Evolutionary conservation across 768 basidiomycete species (phyloP), one percentile per base, ranked within the genome.

Genomic region (Bullera alba): DNA sequence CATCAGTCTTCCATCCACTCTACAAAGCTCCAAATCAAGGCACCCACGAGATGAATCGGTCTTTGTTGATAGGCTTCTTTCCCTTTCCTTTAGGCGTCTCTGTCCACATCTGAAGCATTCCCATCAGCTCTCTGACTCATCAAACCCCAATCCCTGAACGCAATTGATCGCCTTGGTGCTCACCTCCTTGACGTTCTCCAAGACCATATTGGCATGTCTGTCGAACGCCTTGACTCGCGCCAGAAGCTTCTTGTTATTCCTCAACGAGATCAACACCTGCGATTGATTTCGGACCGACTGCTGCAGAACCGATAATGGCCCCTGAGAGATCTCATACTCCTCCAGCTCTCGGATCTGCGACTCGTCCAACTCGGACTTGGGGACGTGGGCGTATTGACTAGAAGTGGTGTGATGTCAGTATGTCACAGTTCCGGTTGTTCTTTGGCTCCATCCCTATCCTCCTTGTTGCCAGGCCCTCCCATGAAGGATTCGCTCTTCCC

Each of bases 31-130:
- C 17, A 22, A 10, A 55, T 16, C 26, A 16, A 19, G n/a, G 23
- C 27, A 60, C 69, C 51, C 52, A 69, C 70, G 69, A 71, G 73
- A 99, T 93, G 77, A 97, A 99, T 42, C 95, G 81, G 75, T 97
- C 95, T 76, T 97, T 97, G 78, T 97, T 97, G 50, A 97, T 84
- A 5, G 95, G 88, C 70, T 96, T 97, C 78, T 95, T 96, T 70
- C 90, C 90, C 77, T 97, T 97, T 34, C 90, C 91, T 75, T 96
- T 97, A 17, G 95, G 95, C 41, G 84, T 74, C 73, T 99, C 95
- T 19, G 92, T 96, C 95, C 95, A 97, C 93, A 97, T 97, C 90
- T 99, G 55, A 28, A 53, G 53, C 2, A 25, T 30, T 17, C 14
- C 16, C n/a, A n/a, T 41, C n/a, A 15, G 32, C n/a, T n/a, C n/a